Evolutionary conservation across 805 yeast genomes (phyloP).

Genomic region (Torulaspora maleeae): DNA sequence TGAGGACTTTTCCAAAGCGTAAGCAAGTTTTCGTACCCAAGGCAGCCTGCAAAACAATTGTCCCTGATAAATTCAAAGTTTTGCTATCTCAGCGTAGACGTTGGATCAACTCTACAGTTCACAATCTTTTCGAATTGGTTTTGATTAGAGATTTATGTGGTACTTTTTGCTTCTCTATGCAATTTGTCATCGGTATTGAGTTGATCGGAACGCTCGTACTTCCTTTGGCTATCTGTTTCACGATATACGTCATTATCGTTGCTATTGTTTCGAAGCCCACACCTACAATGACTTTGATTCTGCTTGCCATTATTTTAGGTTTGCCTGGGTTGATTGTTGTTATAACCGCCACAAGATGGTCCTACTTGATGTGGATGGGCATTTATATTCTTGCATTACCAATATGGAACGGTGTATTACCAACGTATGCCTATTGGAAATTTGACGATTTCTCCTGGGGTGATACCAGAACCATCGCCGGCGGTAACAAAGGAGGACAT

Average conservation of each 20-base stretch:
- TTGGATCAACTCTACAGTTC: slow-evolving; percentile 95
- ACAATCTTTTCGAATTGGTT: slow-evolving; percentile 82
- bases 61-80: slow-evolving; percentile 76
- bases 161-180: slow-evolving; percentile 92
- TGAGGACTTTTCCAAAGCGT: slow-evolving; percentile 83
- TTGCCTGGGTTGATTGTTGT: slow-evolving; percentile 79
- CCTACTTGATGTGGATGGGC: slow-evolving; percentile 73
- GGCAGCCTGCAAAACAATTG: slow-evolving; percentile 88
- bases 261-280: slow-evolving; percentile 72
- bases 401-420: slow-evolving; percentile 89
- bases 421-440: slow-evolving; percentile 87
- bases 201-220: slow-evolving; percentile 81
- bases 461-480: slow-evolving; percentile 77
- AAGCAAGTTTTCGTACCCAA: slow-evolving; percentile 82
- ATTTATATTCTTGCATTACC: slow-evolving; percentile 78
- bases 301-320: slow-evolving; percentile 77
- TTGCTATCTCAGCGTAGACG: slow-evolving; percentile 89
- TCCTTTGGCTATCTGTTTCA: slow-evolving; percentile 83
- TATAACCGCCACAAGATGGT: slow-evolving; percentile 68
- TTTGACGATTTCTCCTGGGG: slow-evolving; percentile 98
- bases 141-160: slow-evolving; percentile 87
- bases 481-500: slow-evolving; percentile 46
- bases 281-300: slow-evolving; percentile 68
- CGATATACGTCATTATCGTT: slow-evolving; percentile 68
- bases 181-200: slow-evolving; percentile 79